Conservation (phyloP, 2,329 filamentous ascomycete genomes). For the Cercospora janseana region DNA sequence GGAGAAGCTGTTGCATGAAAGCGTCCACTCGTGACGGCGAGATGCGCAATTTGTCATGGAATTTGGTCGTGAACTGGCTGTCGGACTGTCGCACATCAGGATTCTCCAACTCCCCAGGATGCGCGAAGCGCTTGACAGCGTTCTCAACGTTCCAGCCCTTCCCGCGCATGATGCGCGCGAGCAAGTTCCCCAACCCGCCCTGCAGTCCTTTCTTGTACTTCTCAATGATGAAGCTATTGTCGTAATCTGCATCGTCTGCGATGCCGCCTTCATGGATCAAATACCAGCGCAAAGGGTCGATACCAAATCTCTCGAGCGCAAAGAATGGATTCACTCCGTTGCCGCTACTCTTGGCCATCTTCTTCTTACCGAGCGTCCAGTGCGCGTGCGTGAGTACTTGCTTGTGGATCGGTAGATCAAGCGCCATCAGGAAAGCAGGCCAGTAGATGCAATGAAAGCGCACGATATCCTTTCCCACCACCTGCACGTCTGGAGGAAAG, state of each 20-base stretch:
- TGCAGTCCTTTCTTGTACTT: slow-evolving; percentile 79
- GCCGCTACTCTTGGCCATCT: slow-evolving; percentile 95
- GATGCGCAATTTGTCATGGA: slow-evolving; percentile 19
- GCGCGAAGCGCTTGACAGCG: slow-evolving; percentile 34
- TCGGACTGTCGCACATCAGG: not conserved
- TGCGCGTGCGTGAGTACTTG: slow-evolving; percentile 86
- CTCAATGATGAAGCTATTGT: slow-evolving; percentile 70
- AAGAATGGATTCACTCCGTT: slow-evolving; percentile 95
- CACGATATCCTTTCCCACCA: slow-evolving; percentile 94
- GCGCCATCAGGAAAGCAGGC: slow-evolving; percentile 90
- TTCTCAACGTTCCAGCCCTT: slow-evolving; percentile 57
- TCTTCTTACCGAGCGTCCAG: slow-evolving; percentile 87
- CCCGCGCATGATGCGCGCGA: slow-evolving; percentile 61
- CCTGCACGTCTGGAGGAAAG: slow-evolving; percentile 89
- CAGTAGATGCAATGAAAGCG: slow-evolving; percentile 98
- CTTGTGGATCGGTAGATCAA: slow-evolving; percentile 74
- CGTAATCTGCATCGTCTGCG: slow-evolving; percentile 76
- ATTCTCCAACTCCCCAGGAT: slow-evolving; percentile 15
- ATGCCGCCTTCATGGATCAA: slow-evolving; percentile 78
- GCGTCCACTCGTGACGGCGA: slow-evolving; percentile 46
- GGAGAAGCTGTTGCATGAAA: slow-evolving; percentile 63
- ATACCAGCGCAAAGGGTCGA: slow-evolving; percentile 87
- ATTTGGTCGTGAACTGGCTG: not conserved
- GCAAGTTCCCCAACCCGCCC: slow-evolving; percentile 75
- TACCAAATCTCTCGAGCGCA: slow-evolving; percentile 81